Conservation (phyloP, 306 rosid species). For the Glycine soja region DNA sequence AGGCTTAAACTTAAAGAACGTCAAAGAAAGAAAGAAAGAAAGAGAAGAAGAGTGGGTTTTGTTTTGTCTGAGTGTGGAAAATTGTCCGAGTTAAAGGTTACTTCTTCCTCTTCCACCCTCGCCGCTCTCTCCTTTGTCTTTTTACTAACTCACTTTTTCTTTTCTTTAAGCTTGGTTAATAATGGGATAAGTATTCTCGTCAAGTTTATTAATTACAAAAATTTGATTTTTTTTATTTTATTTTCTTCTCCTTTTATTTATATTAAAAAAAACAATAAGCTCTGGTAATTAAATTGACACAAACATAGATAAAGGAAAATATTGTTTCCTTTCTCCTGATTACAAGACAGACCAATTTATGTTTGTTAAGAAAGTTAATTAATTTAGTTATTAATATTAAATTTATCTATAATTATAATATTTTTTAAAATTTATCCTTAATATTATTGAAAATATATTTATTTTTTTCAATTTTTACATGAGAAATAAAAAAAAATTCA, state of each 20-base stretch:
- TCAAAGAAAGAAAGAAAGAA: conserved; percentile 36
- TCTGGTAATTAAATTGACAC: too few species aligned
- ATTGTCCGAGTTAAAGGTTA: conserved; percentile 47
- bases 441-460: too few species aligned
- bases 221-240: not conserved
- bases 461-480: too few species aligned
- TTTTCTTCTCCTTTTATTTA: not conserved
- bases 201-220: not conserved
- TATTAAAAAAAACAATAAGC: not conserved
- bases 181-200: not conserved
- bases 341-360: too few species aligned
- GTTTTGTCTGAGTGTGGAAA: not conserved
- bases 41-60: not conserved
- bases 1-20: too few species aligned
- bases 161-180: not conserved
- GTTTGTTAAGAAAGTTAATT: too few species aligned
- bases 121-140: conserved; percentile 58
- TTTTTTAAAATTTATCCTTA: too few species aligned
- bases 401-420: too few species aligned
- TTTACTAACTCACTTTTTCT: conserved; percentile 1
- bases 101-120: not conserved
- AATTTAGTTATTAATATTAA: too few species aligned
- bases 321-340: too few species aligned
- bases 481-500: too few species aligned
- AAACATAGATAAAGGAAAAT: too few species aligned